Evolutionary conservation across 2,329 filamentous ascomycete genomes (phyloP), one percentile per base, ranked within the genome.

Genomic region (Pseudogymnoascus destructans): DNA sequence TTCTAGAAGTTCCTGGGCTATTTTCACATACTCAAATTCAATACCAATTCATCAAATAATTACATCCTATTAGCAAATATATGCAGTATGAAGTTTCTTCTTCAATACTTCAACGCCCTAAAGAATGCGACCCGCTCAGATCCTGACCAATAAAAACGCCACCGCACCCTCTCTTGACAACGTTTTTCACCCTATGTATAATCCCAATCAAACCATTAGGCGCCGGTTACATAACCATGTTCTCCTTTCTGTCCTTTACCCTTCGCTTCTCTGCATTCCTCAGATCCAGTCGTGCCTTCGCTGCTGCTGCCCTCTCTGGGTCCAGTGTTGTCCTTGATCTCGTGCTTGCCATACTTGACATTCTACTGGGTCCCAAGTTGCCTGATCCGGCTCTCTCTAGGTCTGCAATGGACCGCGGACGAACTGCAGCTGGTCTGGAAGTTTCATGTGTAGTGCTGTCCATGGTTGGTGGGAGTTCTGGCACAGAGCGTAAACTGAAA

Each of bases 321-420:
- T 66, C 65, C 11, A 70, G 61, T 7, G 60, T 59, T 30, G 46
- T 57, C 36, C 63, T 65, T 7, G 55, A 46, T 55, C 61, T 64
- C 8, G 65, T 63, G 5, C 57, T 57, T 7, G 64, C 63, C 46
- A 61, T 57, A 55, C 61, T 63, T 38, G 54, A 56, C 54, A 56
- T 13, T 19, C 54, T 56, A 36, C 54, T 56, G 8, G 13, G 4
- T 3, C 5, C 7, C 54, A 17, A 3, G 8, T 36, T 35, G 58
- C 58, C 64, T 77, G 77, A 1, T 81, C 68, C 1, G 68, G 68
- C 60, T 73, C 73, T 36, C 81, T 67, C 62, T 80, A 76, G 63
- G 75, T 77, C 67, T 78, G 79, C 7, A 84, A 73, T 10, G 25
- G 46, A 52, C 32, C 46, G 25, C 9, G 46, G 46, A 6, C 46